A percentile compares a stretch with the other conserved stretches of the same genome.
Conservation (phyloP, 2,329 filamentous ascomycete species). For the Septoria linicola region DNA sequence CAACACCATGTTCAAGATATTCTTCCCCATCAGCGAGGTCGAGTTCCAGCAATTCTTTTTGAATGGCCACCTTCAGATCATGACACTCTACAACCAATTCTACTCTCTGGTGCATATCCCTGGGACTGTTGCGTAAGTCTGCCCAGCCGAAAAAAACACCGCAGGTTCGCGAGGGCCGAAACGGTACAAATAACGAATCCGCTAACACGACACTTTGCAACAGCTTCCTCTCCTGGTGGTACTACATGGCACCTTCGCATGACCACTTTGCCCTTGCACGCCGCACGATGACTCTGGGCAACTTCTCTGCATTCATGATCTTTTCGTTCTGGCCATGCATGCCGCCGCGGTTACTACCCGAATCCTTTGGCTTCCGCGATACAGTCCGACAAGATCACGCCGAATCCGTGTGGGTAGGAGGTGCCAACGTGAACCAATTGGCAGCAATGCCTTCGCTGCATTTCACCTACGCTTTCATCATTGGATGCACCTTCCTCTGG, state of each 20-base stretch:
- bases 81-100: slow-evolving; percentile 58
- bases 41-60: slow-evolving; percentile 59
- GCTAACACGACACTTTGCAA: neutral
- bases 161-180: neutral
- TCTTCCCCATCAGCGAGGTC: slow-evolving; percentile 55
- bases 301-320: slow-evolving; percentile 54
- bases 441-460: slow-evolving; percentile 54
- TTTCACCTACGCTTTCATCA: slow-evolving; percentile 55
- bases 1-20: slow-evolving; percentile 49
- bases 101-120: slow-evolving; percentile 63
- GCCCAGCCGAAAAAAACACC: no score
- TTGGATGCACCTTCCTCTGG: slow-evolving; percentile 54
- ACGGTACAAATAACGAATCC: neutral
- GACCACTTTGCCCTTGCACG: slow-evolving; percentile 46
- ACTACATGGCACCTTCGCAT: slow-evolving; percentile 56
- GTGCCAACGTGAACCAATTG: slow-evolving; percentile 48
- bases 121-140: slow-evolving; percentile 56
- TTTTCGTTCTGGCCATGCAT: slow-evolving; percentile 56
- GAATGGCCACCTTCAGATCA: slow-evolving; percentile 52
- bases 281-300: slow-evolving; percentile 52
- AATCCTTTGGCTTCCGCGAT: slow-evolving; percentile 48
- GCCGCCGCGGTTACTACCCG: slow-evolving; percentile 51
- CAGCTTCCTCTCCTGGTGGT: slow-evolving; percentile 65
- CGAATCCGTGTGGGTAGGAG: slow-evolving; percentile 48
- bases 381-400: slow-evolving; percentile 50